These are phyloP conservation scores for Mariannaea sp. DNA, from an alignment of 2,329 filamentous ascomycete species.

Conservation along the genomic window DNA sequence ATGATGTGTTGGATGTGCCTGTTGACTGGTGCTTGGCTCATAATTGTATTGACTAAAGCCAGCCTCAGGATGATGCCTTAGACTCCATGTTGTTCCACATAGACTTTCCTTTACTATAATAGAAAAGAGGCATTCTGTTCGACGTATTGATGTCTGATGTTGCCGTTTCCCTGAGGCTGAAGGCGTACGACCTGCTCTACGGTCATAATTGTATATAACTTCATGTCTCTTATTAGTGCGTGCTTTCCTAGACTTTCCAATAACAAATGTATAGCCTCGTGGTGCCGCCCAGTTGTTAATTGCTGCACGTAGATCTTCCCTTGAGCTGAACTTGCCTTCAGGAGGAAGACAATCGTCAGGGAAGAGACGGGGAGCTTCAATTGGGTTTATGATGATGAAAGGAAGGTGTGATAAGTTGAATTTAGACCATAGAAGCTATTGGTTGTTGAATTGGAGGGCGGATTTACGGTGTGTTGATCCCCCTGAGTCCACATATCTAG, in stretches of 20 bases:
- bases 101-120: no score
- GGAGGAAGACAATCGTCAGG: slow-evolving; percentile 1
- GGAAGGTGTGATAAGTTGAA: no score
- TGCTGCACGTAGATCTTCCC: background rate
- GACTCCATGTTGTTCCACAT: background rate
- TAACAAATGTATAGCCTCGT: background rate
- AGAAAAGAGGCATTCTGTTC: background rate
- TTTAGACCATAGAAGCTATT: no score
- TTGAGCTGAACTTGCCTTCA: background rate
- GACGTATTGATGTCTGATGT: background rate
- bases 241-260: background rate
- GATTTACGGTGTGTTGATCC: no score
- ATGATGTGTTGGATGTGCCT: background rate
- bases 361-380: no score
- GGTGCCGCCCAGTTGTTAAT: slow-evolving; percentile 2
- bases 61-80: background rate
- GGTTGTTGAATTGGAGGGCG: no score
- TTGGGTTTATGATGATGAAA: no score
- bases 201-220: slow-evolving; percentile 1
- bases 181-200: background rate
- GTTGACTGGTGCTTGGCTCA: background rate
- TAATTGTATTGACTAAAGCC: background rate
- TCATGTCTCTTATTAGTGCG: background rate
- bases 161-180: background rate
- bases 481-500: no score